Evolutionary conservation across 495 filamentous ascomycete genomes (phyloP), one percentile per base, ranked within the genome.

Genomic region (Xylaria acuta): DNA sequence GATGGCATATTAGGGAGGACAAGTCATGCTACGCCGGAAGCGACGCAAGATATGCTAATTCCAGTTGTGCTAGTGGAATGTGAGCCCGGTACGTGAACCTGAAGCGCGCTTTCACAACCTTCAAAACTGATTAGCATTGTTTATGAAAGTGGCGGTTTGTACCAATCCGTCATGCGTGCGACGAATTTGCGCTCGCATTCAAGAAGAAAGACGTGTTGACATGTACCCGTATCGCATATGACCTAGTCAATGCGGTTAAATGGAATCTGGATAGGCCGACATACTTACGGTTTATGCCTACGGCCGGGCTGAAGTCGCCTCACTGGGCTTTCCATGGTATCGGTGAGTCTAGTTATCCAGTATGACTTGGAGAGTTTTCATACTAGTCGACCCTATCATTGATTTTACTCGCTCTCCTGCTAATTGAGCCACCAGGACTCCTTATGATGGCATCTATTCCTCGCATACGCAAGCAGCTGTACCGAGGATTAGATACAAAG

Each of bases 401-500:
- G 9, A n/a, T 9, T 5, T 16, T 51, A 25, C 9, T 66, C 2
- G 16, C 30, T 12, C 7, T 36, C 18, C 27, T n/a, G 14, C 62
- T 66, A 38, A 66, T 22, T 38, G n/a, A 41, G 30, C n/a, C 11
- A 53, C 20, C 30, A 66, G 64, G 64, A 38, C 64, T 66, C 9
- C 64, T 66, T n/a, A 66, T 66, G 64, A 36, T 53, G 25, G 64
- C 64, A 53, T 66, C 64, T 2, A 49, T 66, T 22, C 64, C 64
- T 66, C n/a, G 20, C 43, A 0, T 36, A 38, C 38, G 8, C 20
- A 18, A 5, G 32, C 7, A 38, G 14, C 0, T 36, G 14, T 1
- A 0, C 14, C 16, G 27, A 40, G 40, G 22, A n/a, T 3, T n/a
- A 9, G 41, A 45, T 3, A 18, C 2, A 18, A 47, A 6, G 43